Base-by-base conservation (phyloP, 257 asterid genomes). In the Paulownia fortunei region DNA sequence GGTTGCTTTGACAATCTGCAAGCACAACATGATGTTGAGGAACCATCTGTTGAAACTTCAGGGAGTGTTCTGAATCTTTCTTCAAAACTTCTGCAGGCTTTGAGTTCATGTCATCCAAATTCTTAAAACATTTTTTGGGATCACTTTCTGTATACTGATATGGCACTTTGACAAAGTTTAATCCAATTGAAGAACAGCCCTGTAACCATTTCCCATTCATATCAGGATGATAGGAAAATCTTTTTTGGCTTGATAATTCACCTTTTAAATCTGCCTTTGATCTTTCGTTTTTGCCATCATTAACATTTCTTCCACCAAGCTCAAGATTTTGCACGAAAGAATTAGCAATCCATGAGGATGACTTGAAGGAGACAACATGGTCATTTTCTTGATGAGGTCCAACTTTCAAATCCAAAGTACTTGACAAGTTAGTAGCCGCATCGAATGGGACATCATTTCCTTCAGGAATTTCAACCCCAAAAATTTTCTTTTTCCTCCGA, bases 401-500 rank as follows among this genome's bases (percentile, higher is more conserved):
- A 24, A 32, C 72, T 19, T 46, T 80, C 37, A 3, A 59, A 26
- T 51, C 79, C 52, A 71, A 30, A 27, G 65, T 16, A 71, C 41
- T 81, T 21, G 64, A 75, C 60, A 21, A 42, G 64, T 39, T 21
- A 46, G 86, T 72, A 63, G 65, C 72, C 0, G 76, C 55, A 41
- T 30, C 52, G 8, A 72, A 23, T 58, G 84, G 84, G 69, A 58
- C 77, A 62, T 80, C 83, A 54, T 64, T 78, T 76, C 72, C 90
- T 82, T 83, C 96, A 21, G 77, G 84, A 78, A 93, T 86, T 64
- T 90, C 95, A 8, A 91, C 87, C 34, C 97, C 98, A 42, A 91
- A 93, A 13, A 91, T 78, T 61, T 82, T 90, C 79, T 79, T 83
- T 72, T 84, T 91, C 72, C 49, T 85, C 82, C 49, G 84, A 69